Evolutionary conservation across 129 eudicot species (phyloP).

Genomic region (Lonicera japonica): DNA sequence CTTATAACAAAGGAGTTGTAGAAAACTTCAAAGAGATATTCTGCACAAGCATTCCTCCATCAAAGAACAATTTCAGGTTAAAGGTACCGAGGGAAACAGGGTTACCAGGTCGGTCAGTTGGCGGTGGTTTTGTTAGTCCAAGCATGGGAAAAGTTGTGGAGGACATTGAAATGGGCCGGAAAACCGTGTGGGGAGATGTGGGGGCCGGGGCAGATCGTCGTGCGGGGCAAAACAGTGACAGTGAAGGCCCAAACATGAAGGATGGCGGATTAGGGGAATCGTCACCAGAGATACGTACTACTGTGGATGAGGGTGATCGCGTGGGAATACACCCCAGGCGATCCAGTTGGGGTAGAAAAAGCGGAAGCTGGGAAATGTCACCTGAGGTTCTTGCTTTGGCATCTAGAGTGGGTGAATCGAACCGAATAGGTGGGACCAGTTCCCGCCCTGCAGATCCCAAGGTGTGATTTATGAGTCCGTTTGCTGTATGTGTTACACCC

Average conservation of each 20-base stretch:
- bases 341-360: slow-evolving; percentile 92
- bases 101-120: slow-evolving; percentile 50
- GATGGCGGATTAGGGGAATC: slow-evolving; percentile 59
- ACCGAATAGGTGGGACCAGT: slow-evolving; percentile 46
- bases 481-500: too few species aligned
- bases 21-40: slow-evolving; percentile 75
- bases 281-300: slow-evolving; percentile 81
- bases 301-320: slow-evolving; percentile 83
- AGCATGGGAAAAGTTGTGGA: slow-evolving; percentile 89
- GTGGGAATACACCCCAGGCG: slow-evolving; percentile 74
- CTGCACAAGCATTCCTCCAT: slow-evolving; percentile 54
- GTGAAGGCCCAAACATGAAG: slow-evolving; percentile 55
- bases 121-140: slow-evolving; percentile 89
- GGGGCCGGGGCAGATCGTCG: slow-evolving; percentile 41
- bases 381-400: slow-evolving; percentile 94
- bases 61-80: slow-evolving; percentile 79
- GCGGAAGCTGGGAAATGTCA: slow-evolving; percentile 98
- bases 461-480: slow-evolving; percentile 9
- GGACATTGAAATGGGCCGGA: slow-evolving; percentile 95
- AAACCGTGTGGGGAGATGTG: slow-evolving; percentile 90
- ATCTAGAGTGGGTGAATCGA: slow-evolving; percentile 61
- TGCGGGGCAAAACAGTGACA: slow-evolving; percentile 52
- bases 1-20: slow-evolving; percentile 83
- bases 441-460: slow-evolving; percentile 41
- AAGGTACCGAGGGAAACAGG: slow-evolving; percentile 62